These are phyloP conservation scores for Flammula alnicola DNA, from an alignment of 1,284 basidiomycete genomes.

Conservation along the genomic window DNA sequence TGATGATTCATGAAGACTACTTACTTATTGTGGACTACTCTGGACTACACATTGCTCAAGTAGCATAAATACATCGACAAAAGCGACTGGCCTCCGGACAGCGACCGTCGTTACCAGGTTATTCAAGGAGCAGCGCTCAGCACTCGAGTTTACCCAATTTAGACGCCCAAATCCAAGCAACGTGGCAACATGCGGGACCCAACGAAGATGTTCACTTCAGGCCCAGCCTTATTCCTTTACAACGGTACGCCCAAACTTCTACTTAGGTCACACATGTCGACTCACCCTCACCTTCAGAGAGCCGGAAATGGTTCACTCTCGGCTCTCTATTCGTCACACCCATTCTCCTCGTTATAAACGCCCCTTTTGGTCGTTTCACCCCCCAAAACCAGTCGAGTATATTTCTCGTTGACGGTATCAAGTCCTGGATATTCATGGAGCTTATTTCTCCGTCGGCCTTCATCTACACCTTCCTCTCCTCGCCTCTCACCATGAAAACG, in stretches of 20 bases:
- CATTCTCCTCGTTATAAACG: slow-evolving; percentile 37
- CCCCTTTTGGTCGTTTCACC: slow-evolving; percentile 76
- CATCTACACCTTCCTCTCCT: slow-evolving; percentile 50
- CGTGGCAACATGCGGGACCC: slow-evolving; percentile 11
- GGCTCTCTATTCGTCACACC: slow-evolving; percentile 27
- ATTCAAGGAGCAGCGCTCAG: no score
- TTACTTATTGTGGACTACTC: no score
- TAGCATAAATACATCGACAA: no score
- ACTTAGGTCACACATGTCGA: not conserved
- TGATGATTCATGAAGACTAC: no score
- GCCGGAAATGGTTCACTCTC: slow-evolving; percentile 42
- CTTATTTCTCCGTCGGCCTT: slow-evolving; percentile 75
- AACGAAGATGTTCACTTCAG: slow-evolving; percentile 16
- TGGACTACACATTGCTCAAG: no score
- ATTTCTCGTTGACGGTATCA: slow-evolving; percentile 63
- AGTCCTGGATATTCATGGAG: slow-evolving; percentile 88
- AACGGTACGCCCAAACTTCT: slow-evolving; percentile 14
- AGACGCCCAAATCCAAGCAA: not conserved
- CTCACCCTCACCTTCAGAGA: slow-evolving; percentile 26
- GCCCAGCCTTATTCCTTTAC: slow-evolving; percentile 16
- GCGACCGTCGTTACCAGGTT: no score
- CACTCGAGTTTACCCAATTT: not conserved
- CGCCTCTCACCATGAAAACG: slow-evolving; percentile 44
- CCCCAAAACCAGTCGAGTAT: slow-evolving; percentile 45
- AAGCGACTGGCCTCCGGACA: no score